These are phyloP conservation scores for Trichophyton benhamiae DNA, from an alignment of 2,329 filamentous ascomycete genomes.

Conservation along the genomic window DNA sequence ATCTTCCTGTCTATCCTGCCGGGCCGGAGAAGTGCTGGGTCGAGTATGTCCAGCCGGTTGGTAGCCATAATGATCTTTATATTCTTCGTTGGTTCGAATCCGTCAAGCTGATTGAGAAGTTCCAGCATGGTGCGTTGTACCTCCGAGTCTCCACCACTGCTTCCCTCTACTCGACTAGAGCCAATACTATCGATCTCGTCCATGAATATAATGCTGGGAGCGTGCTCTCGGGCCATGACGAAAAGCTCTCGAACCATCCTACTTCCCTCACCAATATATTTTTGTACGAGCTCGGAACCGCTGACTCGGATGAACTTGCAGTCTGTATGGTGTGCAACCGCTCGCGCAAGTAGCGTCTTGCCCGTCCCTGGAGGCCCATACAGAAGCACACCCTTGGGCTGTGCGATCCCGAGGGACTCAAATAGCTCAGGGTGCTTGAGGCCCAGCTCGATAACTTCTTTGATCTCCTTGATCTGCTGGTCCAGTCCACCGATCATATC, in stretches of 20 bases:
- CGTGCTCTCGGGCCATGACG: conserved; percentile 97
- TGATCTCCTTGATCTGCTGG: conserved; percentile 99
- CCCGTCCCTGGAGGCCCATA: conserved; percentile 95
- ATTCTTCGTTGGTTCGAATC: conserved; percentile 98
- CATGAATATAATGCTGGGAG: conserved; percentile 99
- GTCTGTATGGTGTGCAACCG: conserved; percentile 94
- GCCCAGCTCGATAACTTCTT: conserved; percentile 97
- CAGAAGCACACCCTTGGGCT: conserved; percentile 91
- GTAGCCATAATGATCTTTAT: conserved; percentile 99
- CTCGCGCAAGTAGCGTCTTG: conserved; percentile 88
- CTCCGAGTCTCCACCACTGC: conserved; percentile 89
- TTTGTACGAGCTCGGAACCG: conserved; percentile 91
- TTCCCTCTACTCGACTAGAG: conserved; percentile 90
- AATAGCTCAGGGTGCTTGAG: conserved; percentile 98
- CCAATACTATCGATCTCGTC: conserved; percentile 99
- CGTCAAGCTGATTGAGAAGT: conserved; percentile 93
- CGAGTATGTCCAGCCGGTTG: conserved; percentile 92
- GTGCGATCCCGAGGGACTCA: conserved; percentile 95
- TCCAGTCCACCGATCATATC: conserved; percentile 99
- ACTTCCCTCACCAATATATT: conserved; percentile 97
- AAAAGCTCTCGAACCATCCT: conserved; percentile 98
- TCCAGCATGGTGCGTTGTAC: conserved; percentile 98
- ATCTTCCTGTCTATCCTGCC: conserved; percentile 98
- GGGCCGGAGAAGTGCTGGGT: conserved; percentile 87
- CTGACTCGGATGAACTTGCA: conserved; percentile 98